These are phyloP conservation scores for Cercophora samala DNA, from an alignment of 495 filamentous ascomycete species.

Conservation along the genomic window DNA sequence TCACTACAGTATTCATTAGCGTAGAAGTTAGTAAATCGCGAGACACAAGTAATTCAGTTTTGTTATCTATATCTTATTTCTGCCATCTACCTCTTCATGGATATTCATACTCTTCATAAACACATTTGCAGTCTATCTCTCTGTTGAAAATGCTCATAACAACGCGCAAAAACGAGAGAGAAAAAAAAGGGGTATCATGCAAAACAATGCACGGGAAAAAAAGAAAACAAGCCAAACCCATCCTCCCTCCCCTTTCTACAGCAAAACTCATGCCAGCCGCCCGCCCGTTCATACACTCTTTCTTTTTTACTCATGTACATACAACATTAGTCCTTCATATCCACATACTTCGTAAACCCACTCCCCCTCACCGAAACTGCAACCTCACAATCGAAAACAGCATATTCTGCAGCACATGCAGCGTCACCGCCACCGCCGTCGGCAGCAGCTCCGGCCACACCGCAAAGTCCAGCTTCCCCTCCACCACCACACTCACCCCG, in stretches of 20 bases:
- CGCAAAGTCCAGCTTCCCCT: constrained; percentile 57
- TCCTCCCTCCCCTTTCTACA: not conserved
- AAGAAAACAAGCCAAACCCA: not conserved
- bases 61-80: too few species aligned
- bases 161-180: not conserved
- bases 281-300: not conserved
- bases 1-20: not conserved
- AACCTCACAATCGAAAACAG: constrained; percentile 60
- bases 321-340: not conserved
- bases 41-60: not conserved
- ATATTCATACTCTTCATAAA: too few species aligned
- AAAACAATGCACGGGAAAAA: not conserved
- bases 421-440: constrained; percentile 56
- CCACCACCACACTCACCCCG: constrained; percentile 54
- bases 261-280: not conserved
- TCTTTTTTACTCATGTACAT: not conserved
- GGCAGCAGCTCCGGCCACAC: constrained; percentile 61
- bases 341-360: not conserved
- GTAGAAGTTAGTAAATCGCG: not conserved
- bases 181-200: not conserved
- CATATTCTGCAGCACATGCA: constrained; percentile 67
- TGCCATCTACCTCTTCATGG: too few species aligned
- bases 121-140: too few species aligned
- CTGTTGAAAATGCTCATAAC: not conserved
- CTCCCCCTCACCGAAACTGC: constrained; percentile 46